Base-by-base conservation (phyloP, 495 filamentous ascomycete genomes). In the Hypoxylon fragiforme region DNA sequence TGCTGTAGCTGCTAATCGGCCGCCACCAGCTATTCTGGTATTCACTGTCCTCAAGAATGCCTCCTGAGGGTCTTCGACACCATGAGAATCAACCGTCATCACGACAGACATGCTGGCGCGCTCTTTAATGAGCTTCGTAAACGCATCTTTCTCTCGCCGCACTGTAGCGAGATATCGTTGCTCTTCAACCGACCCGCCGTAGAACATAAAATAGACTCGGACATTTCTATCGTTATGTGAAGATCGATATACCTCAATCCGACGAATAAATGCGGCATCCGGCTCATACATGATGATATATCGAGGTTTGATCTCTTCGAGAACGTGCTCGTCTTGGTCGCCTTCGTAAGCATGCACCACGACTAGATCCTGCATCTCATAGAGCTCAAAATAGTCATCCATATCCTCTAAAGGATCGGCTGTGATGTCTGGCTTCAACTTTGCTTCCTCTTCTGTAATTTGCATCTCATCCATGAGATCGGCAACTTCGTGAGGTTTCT, bases 261-360 rank as follows among this genome's bases (percentile, higher is more conserved):
- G 78, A 28, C 95, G 85, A 59, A 97, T 95, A 69, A 98, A 98
- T 3, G 91, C 83, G n/a, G 91, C 81, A 61, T 97, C 92, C 13
- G 95, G 91, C 66, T 97, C 92, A 69, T 97, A 98, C 94, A 98
- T 97, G 65, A 98, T 88, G 37, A 98, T 90, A 70, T 96, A 97
- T 31, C 88, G 85, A 1, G 94, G 94, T 46, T 88, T 90, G 49
- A 91, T 76, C 72, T 98, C 94, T 66, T 97, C 95, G 1, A 98
- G 80, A 15, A 97, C 77, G 69, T 96, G 89, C 62, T 97, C 95
- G 72, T 97, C 95, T 78, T 91, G 88, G 66, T 98, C 94, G 7
- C 91, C 94, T 1, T 78, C 76, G 68, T 95, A 98, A 2, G 94
- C 88, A 70, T 97, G 94, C 34, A 97, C 77, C 39, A 96, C 82